A percentile compares a stretch with the other conserved stretches of the same genome.
Evolutionary conservation across 169 alveolate species (phyloP).

Genomic region (Haemoproteus tartakovskyi): DNA sequence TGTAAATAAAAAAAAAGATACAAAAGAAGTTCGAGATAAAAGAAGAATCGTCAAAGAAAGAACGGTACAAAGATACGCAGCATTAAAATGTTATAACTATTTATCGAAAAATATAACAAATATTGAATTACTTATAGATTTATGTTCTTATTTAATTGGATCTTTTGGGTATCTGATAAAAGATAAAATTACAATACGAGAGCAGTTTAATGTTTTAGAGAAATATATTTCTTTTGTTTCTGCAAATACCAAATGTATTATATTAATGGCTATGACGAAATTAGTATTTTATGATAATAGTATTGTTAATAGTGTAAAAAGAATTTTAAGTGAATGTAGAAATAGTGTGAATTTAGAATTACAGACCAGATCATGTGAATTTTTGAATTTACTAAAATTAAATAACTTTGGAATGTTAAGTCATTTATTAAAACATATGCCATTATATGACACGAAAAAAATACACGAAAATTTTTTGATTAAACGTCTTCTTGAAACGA

Average conservation of each 20-base stretch:
- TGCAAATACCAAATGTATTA: constrained; percentile 52
- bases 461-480: constrained; percentile 45
- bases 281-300: constrained; percentile 66
- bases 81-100: constrained; percentile 23
- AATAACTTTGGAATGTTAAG: constrained; percentile 39
- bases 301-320: constrained; percentile 43
- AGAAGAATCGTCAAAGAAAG: neutral
- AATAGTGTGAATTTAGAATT: constrained; percentile 63
- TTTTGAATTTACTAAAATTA: constrained; percentile 46
- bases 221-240: constrained; percentile 63
- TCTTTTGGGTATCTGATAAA: constrained; percentile 70
- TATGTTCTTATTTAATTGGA: constrained; percentile 73
- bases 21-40: neutral
- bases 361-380: constrained; percentile 74
- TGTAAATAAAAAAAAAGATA: neutral
- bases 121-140: constrained; percentile 23
- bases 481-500: constrained; percentile 39
- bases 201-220: constrained; percentile 56
- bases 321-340: constrained; percentile 55
- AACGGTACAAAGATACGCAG: constrained; percentile 34
- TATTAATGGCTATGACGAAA: constrained; percentile 70
- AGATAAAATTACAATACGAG: constrained; percentile 32
- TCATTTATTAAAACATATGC: constrained; percentile 33
- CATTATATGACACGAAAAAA: constrained; percentile 20
- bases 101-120: neutral